Evolutionary conservation across 371 early-diverging fungal species (phyloP).

Genomic region (Conidiobolus coronatus): DNA sequence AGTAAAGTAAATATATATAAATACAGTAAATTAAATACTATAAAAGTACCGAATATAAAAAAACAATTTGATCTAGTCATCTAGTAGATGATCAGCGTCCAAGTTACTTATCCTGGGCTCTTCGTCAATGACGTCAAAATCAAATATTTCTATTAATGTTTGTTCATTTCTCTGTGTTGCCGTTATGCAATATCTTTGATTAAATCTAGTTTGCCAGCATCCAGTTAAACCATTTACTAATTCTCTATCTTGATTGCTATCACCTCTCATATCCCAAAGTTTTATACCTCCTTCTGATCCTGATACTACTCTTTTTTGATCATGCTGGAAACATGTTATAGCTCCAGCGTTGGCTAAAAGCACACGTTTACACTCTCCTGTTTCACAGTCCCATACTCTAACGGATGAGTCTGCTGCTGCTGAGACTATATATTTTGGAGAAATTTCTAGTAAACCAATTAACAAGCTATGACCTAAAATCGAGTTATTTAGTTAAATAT

Average conservation of each 20-base stretch:
- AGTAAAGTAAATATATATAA: too few species aligned
- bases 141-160: constrained; percentile 26
- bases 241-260: constrained; percentile 33
- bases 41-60: too few species aligned
- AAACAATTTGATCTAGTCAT: too few species aligned
- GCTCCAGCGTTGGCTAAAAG: constrained; percentile 53
- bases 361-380: constrained; percentile 37
- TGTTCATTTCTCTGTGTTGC: constrained; percentile 44
- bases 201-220: constrained; percentile 89
- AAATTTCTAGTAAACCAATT: constrained; percentile 75
- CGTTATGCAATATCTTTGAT: constrained; percentile 61
- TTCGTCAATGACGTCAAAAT: constrained; percentile 9
- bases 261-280: constrained; percentile 81
- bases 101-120: too few species aligned
- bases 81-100: too few species aligned
- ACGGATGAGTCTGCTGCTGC: constrained; percentile 88
- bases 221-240: constrained; percentile 41
- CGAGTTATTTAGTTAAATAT: too few species aligned
- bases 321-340: constrained; percentile 93
- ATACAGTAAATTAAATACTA: too few species aligned
- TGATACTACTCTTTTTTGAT: constrained; percentile 66
- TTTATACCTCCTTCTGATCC: constrained; percentile 87
- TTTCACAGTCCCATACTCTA: constrained; percentile 73
- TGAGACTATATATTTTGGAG: constrained; percentile 59
- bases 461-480: constrained; percentile 69